Evolutionary conservation across 306 rosid genomes (phyloP).

Genomic region (Prunus kanzakura): DNA sequence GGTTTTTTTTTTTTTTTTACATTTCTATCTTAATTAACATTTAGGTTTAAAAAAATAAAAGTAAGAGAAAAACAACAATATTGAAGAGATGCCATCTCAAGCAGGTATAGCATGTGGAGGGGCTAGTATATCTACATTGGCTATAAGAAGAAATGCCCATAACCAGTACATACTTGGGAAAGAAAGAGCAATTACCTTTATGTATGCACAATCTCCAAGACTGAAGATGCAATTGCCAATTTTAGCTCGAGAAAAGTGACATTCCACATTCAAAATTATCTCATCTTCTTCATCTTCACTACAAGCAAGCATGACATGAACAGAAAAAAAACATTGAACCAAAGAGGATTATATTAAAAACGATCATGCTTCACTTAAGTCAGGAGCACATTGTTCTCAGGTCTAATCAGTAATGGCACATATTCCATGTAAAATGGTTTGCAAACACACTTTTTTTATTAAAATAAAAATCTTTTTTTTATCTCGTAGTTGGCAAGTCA

Average conservation of each 20-base stretch:
- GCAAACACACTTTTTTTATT: background rate
- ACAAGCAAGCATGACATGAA: slow-evolving; percentile 20
- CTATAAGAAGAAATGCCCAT: background rate
- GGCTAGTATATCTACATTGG: background rate
- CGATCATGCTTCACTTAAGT: background rate
- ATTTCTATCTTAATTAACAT: background rate
- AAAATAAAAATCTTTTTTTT: background rate
- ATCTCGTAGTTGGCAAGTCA: background rate
- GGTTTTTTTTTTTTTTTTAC: too few relatives aligned
- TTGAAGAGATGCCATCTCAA: background rate
- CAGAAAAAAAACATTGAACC: slow-evolving; percentile 11
- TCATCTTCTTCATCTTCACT: slow-evolving; percentile 80
- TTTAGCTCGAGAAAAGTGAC: slow-evolving; percentile 76
- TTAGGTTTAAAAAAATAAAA: background rate
- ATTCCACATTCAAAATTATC: slow-evolving; percentile 63
- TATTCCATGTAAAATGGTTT: background rate
- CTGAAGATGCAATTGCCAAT: slow-evolving; percentile 45
- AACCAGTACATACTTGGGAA: background rate
- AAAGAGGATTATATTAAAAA: background rate
- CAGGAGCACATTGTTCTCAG: background rate
- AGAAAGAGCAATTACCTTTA: slow-evolving; percentile 51
- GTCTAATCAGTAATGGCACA: background rate
- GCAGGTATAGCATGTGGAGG: background rate
- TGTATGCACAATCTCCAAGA: slow-evolving; percentile 84
- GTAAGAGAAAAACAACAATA: background rate